A percentile compares a stretch with the other conserved stretches of the same genome.
Evolutionary conservation across 2,329 filamentous ascomycete genomes (phyloP).

Genomic region (Alternaria tenuissima): DNA sequence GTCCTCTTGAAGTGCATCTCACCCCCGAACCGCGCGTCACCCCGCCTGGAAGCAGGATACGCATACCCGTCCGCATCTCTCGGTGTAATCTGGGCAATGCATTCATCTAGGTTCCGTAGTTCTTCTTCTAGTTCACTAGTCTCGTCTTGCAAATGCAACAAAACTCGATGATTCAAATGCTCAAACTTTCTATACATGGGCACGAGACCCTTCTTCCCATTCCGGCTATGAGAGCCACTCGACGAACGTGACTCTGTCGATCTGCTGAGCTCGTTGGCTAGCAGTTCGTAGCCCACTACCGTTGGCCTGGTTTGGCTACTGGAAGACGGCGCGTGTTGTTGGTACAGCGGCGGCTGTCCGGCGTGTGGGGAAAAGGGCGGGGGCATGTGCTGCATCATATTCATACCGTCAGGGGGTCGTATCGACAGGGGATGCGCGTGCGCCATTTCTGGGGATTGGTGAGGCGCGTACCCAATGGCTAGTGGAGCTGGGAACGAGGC

Average conservation of each 20-base stretch:
- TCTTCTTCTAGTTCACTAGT: conserved; percentile 82
- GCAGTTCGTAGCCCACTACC: conserved; percentile 49
- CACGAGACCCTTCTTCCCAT: conserved; percentile 18
- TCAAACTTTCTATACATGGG: conserved; percentile 87
- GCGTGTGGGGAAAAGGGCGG: conserved; percentile 32
- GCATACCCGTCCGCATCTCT: conserved; percentile 37
- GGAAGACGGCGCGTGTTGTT: conserved; percentile 30
- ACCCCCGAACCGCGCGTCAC: conserved; percentile 62
- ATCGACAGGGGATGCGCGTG: conserved; percentile 34
- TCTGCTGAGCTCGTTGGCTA: conserved; percentile 47
- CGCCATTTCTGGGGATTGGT: conserved; percentile 32
- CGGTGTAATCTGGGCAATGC: conserved; percentile 55
- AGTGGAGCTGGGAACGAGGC: conserved; percentile 34
- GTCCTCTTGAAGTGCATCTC: conserved; percentile 69
- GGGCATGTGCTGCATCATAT: conserved; percentile 12
- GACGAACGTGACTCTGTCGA: not conserved
- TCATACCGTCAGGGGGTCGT: conserved; percentile 23
- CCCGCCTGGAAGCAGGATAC: conserved; percentile 67
- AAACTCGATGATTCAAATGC: conserved; percentile 79
- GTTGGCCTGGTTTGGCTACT: conserved; percentile 41
- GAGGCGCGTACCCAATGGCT: conserved; percentile 36
- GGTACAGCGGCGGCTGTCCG: conserved; percentile 39
- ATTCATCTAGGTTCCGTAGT: conserved; percentile 72
- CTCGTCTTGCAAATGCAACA: conserved; percentile 87
- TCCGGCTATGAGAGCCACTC: too few species aligned